Evolutionary conservation across 352 stramenopile species (phyloP).

Genomic region (Bremia lactucae): DNA sequence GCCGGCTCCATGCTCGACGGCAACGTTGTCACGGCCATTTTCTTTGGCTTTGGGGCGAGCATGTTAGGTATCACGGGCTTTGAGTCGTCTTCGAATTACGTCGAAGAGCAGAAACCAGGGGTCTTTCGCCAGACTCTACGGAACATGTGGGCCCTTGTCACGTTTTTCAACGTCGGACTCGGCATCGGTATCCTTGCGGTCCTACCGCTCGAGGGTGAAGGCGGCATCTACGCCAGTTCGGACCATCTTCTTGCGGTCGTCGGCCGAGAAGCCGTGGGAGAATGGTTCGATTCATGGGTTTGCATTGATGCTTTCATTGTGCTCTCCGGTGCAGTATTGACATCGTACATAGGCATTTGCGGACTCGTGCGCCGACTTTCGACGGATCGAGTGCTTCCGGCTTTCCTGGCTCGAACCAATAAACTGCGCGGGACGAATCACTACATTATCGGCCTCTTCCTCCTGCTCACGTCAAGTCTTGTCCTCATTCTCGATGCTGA

Average conservation of each 20-base stretch:
- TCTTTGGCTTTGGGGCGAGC: slow-evolving; percentile 60
- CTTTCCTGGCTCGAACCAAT: slow-evolving; percentile 41
- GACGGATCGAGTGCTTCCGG: slow-evolving; percentile 45
- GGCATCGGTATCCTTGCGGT: slow-evolving; percentile 42
- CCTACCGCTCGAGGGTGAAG: slow-evolving; percentile 35
- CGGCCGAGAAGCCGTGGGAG: slow-evolving; percentile 25
- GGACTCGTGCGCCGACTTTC: slow-evolving; percentile 65
- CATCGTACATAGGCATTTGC: slow-evolving; percentile 69
- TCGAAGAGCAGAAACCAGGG: slow-evolving; percentile 70
- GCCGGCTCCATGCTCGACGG: slow-evolving; percentile 26
- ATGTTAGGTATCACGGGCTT: slow-evolving; percentile 88
- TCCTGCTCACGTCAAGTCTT: slow-evolving; percentile 45
- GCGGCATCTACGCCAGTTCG: slow-evolving; percentile 37
- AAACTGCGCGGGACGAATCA: slow-evolving; percentile 48
- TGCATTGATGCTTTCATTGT: slow-evolving; percentile 80
- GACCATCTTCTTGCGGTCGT: slow-evolving; percentile 56
- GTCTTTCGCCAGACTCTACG: slow-evolving; percentile 59
- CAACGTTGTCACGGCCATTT: slow-evolving; percentile 35
- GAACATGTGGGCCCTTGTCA: slow-evolving; percentile 18
- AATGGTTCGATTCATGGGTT: slow-evolving; percentile 40
- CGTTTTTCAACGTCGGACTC: slow-evolving; percentile 15
- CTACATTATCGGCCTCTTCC: slow-evolving; percentile 65
- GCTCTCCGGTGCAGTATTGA: slow-evolving; percentile 71
- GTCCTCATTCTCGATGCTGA: slow-evolving; percentile 66
- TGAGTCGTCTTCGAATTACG: slow-evolving; percentile 78